Evolutionary conservation across 306 rosid genomes (phyloP), one percentile per base, ranked within the genome.

Genomic region (Carpinus fangiana): DNA sequence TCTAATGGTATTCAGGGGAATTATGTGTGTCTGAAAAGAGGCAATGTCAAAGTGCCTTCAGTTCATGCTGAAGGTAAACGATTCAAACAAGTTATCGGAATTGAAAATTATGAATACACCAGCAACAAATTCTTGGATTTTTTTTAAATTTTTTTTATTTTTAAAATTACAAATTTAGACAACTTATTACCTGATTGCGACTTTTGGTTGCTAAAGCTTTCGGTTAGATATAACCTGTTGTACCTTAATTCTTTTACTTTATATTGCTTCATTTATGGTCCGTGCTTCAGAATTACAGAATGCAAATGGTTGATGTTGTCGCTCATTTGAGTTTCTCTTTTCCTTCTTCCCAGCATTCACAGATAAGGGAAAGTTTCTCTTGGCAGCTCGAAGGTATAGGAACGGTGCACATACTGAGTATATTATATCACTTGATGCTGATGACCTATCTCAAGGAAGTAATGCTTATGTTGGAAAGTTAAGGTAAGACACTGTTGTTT

Each of bases 391-490:
- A 81, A 93, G 96, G 86, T 89, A 89, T 80, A 91, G 98, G 86
- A 88, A 86, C 64, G 98, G 99, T 70, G 90, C 99, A 41, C 96
- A 93, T 76, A 84, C 87, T 2, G 99, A 90, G 78, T 96, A 91
- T 85, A 92, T 93, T 81, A 91, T 96, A 81, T 96, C 99, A 12
- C 98, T 96, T 12, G 98, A 90, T 79, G 91, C 88, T 23, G 94
- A 90, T 72, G 99, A 91, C 85, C 69, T 93, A 69, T 93, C 96
- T 67, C 99, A 93, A 86, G 98, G 97, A 83, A 93, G 97, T 87
- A 96, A 96, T 83, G 99, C 99, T 64, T 93, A 93, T 79, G 85
- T 96, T 71, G 99, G 99, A 79, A 96, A 96, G 85, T 78, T 96
- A 81, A 91, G 97, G 99, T 93, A 84, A 84, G 78, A 6, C 59